Percentiles rank a stretch among this genome's conserved stretches.
Evolutionary conservation across 1,139 yeast genomes (phyloP).

Genomic region (Scheffersomyces parashehatae): DNA sequence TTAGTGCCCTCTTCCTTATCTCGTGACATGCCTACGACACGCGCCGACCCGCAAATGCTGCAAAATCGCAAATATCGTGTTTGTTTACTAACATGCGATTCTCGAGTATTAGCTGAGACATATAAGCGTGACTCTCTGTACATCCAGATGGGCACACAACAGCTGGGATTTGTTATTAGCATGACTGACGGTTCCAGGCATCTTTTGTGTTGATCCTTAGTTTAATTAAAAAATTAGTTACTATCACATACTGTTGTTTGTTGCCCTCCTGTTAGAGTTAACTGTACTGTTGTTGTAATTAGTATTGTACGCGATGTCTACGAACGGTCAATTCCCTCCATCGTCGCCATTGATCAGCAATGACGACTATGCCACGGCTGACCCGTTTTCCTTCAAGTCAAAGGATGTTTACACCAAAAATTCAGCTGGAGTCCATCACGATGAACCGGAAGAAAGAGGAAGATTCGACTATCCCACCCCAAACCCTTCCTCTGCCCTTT

Average conservation of each 20-base stretch:
- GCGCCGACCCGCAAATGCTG: background rate
- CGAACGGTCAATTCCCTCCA: slow-evolving; percentile 53
- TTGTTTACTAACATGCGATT: background rate
- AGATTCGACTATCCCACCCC: slow-evolving; percentile 50
- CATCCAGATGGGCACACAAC: too few species aligned
- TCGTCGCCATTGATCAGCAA: slow-evolving; percentile 57
- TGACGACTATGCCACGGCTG: slow-evolving; percentile 20
- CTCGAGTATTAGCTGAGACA: too few species aligned
- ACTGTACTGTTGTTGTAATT: too few species aligned
- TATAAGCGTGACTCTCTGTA: too few species aligned
- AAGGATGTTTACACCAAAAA: background rate
- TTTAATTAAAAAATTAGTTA: too few species aligned
- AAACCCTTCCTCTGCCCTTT: slow-evolving; percentile 54
- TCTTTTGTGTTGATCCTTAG: too few species aligned
- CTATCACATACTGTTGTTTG: too few species aligned
- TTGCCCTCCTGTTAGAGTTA: too few species aligned
- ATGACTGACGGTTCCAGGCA: too few species aligned
- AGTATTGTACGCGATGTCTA: too few species aligned
- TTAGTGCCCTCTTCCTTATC: background rate
- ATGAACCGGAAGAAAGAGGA: slow-evolving; percentile 18
- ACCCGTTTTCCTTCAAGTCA: slow-evolving; percentile 20
- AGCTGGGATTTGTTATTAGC: too few species aligned
- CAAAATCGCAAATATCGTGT: background rate
- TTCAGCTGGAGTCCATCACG: background rate
- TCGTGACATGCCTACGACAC: background rate